Evolutionary conservation across 257 asterid species (phyloP).

Genomic region (Solanum chilense): DNA sequence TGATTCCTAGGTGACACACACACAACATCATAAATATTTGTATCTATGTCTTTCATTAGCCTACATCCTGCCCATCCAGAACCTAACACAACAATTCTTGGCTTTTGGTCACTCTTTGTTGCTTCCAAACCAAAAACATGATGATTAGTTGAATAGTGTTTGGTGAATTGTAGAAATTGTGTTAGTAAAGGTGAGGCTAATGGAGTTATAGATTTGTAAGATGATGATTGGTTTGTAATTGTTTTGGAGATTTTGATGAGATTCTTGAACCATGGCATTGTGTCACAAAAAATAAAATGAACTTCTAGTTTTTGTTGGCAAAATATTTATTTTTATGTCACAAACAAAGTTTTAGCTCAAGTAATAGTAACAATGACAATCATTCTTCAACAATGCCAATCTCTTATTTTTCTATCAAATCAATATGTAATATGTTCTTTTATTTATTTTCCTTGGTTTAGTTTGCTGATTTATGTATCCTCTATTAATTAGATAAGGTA

Average conservation of each 20-base stretch:
- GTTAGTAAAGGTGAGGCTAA: constrained; percentile 24
- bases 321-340: neutral
- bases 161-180: constrained; percentile 39
- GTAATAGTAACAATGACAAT: neutral
- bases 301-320: neutral
- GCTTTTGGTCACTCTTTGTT: constrained; percentile 74
- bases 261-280: constrained; percentile 79
- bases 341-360: neutral
- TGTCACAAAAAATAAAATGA: neutral
- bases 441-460: too few species aligned
- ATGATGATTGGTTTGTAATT: constrained; percentile 16
- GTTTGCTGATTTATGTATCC: too few species aligned
- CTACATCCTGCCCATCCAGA: constrained; percentile 99
- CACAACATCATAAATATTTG: constrained; percentile 61
- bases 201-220: constrained; percentile 1
- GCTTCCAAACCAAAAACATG: constrained; percentile 37
- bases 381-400: neutral
- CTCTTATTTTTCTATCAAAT: neutral
- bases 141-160: constrained; percentile 1
- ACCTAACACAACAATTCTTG: constrained; percentile 89
- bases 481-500: neutral
- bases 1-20: constrained; percentile 94
- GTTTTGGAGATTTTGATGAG: constrained; percentile 44
- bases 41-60: constrained; percentile 75
- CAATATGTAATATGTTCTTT: neutral